These are phyloP conservation scores for Oryza glumipatula DNA, from an alignment of 176 grass and related monocot genomes.

Conservation along the genomic window DNA sequence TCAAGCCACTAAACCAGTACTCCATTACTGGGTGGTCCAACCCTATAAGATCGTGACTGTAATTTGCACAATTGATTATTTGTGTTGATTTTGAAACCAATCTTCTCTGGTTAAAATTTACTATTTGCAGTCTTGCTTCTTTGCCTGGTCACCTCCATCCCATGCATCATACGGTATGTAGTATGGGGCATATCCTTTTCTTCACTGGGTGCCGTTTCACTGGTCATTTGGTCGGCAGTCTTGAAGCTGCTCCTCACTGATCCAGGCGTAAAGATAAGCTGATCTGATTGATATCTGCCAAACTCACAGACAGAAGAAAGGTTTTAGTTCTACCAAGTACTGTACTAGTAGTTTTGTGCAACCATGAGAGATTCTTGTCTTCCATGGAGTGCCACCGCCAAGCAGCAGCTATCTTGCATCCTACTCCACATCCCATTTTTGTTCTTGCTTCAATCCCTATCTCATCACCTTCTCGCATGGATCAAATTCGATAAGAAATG, in stretches of 20 bases:
- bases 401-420: not conserved
- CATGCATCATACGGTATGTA: not conserved
- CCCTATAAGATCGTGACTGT: not conserved
- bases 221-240: not conserved
- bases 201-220: constrained; percentile 9
- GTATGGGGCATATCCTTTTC: constrained; percentile 44
- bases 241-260: not conserved
- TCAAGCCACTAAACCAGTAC: not conserved
- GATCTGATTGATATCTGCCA: not conserved
- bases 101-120: not conserved
- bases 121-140: not conserved
- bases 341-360: not conserved
- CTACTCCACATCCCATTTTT: constrained; percentile 15
- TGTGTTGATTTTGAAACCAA: not conserved
- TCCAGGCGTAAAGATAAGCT: not conserved
- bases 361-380: constrained; percentile 47
- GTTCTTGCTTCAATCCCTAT: not conserved
- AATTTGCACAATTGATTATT: not conserved
- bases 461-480: not conserved
- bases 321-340: too few species aligned
- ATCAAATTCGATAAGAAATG: not conserved
- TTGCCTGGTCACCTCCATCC: not conserved
- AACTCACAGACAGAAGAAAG: constrained; percentile 7
- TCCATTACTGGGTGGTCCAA: not conserved
- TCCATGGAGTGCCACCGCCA: constrained; percentile 37